A percentile compares a stretch with the other conserved stretches of the same genome.
These are phyloP conservation scores for Exophiala sp. DNA, from an alignment of 2,329 filamentous ascomycete genomes.

Conservation along the genomic window DNA sequence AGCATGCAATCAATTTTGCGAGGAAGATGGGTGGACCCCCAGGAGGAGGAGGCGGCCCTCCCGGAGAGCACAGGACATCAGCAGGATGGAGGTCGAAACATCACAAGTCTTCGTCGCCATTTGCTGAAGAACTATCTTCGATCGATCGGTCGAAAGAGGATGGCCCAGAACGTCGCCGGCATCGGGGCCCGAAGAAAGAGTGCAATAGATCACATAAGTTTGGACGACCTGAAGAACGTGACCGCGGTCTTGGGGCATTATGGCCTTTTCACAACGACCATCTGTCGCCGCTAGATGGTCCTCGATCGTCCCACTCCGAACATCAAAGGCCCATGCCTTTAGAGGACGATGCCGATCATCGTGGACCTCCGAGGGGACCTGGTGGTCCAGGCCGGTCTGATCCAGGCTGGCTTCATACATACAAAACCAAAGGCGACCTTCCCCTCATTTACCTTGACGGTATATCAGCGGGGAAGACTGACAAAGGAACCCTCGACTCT, in stretches of 20 bases:
- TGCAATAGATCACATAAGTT: no score
- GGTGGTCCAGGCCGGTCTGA: not conserved
- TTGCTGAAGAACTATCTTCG: no score
- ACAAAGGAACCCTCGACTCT: conserved; percentile 64
- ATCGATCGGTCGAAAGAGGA: no score
- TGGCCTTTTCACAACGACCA: no score
- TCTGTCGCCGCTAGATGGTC: no score
- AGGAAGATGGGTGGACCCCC: conserved; percentile 16
- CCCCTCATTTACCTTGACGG: conserved; percentile 67
- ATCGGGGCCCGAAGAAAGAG: no score
- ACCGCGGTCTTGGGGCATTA: no score
- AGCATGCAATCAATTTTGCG: conserved; percentile 68
- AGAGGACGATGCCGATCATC: not conserved
- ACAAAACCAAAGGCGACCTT: conserved; percentile 56
- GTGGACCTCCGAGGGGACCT: no score
- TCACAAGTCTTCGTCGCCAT: no score
- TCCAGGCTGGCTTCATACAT: conserved; percentile 64
- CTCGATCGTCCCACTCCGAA: no score
- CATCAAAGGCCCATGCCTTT: not conserved
- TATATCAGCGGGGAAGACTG: conserved; percentile 63
- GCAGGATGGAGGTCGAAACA: not conserved
- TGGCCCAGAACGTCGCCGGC: no score
- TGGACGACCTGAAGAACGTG: no score
- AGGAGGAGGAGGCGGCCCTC: not conserved
- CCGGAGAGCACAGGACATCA: not conserved